These are phyloP conservation scores for Lentinula guzmanii DNA, from an alignment of 768 basidiomycete genomes.

Conservation along the genomic window DNA sequence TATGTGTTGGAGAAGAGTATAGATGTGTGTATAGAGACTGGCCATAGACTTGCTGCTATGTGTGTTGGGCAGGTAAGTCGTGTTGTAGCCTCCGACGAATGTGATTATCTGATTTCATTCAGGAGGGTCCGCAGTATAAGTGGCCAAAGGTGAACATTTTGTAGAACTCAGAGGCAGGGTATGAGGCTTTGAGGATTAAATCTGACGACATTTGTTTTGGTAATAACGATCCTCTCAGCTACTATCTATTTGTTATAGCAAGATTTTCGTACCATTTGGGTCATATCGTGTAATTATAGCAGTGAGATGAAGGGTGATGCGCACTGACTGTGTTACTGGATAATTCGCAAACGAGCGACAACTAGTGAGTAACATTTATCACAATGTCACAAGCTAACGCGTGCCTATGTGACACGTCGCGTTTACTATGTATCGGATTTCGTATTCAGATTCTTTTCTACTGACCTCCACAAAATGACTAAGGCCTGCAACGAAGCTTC, in stretches of 20 bases:
- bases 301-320: too few relatives aligned
- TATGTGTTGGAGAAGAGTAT: conserved; percentile 51
- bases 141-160: conserved; percentile 10
- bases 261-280: too few relatives aligned
- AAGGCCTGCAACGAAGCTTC: background rate
- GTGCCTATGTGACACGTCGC: background rate
- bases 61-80: conserved; percentile 50
- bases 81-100: background rate
- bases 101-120: background rate
- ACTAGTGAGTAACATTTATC: background rate
- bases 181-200: background rate
- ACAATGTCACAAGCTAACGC: background rate
- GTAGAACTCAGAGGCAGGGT: background rate
- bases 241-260: too few relatives aligned
- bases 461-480: background rate
- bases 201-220: too few relatives aligned
- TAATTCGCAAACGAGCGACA: too few relatives aligned
- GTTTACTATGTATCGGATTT: background rate
- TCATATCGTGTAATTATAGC: too few relatives aligned
- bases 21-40: conserved; percentile 55
- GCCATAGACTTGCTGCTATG: conserved; percentile 66
- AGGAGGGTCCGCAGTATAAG: conserved; percentile 10
- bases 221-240: too few relatives aligned
- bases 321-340: too few relatives aligned
- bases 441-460: background rate